Evolutionary conservation across 176 grass and related monocot genomes (phyloP).

Genomic region (Poa pratensis): DNA sequence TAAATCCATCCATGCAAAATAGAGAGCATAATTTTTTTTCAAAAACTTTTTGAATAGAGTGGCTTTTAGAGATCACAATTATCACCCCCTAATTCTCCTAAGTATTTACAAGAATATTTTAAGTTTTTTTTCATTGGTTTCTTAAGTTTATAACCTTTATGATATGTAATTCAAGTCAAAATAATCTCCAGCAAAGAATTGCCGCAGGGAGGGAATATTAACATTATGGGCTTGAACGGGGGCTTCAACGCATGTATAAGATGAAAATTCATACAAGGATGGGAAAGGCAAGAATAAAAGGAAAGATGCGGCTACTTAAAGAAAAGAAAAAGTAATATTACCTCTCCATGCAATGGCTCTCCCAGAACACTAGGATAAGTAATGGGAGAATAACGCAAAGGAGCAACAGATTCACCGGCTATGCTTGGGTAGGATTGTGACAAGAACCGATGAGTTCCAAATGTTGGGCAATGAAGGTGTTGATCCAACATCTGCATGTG

Average conservation of each 20-base stretch:
- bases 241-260: slow-evolving; percentile 21
- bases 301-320: not conserved
- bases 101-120: slow-evolving; percentile 15
- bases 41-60: slow-evolving; percentile 11
- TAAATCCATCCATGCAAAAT: slow-evolving; percentile 16
- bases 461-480: slow-evolving; percentile 94
- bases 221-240: not conserved
- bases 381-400: slow-evolving; percentile 92
- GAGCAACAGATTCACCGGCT: slow-evolving; percentile 86
- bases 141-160: slow-evolving; percentile 13
- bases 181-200: not conserved
- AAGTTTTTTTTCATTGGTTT: not conserved
- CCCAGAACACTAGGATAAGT: slow-evolving; percentile 96
- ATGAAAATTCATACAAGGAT: not conserved
- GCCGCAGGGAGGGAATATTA: not conserved
- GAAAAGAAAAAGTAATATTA: slow-evolving; percentile 41
- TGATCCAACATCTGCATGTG: slow-evolving; percentile 99
- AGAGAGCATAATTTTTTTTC: not conserved
- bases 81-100: not conserved
- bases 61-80: not conserved
- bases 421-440: slow-evolving; percentile 93
- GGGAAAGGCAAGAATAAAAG: slow-evolving; percentile 26
- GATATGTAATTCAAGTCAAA: slow-evolving; percentile 10
- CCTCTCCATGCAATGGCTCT: slow-evolving; percentile 97
- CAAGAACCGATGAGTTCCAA: slow-evolving; percentile 91